Base-by-base conservation (phyloP, 805 yeast species). In the Lipomyces anomalus region DNA sequence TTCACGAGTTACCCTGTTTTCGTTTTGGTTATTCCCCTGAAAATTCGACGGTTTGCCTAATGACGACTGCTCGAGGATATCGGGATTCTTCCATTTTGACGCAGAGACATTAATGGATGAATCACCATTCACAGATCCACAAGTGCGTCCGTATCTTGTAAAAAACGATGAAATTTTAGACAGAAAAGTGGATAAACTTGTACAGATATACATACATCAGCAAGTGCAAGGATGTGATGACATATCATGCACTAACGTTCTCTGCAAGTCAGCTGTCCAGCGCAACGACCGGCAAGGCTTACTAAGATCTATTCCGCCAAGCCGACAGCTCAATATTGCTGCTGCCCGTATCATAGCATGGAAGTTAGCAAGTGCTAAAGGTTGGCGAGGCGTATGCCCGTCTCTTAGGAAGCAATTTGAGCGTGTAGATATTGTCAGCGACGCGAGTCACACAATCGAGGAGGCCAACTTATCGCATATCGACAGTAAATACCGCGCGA, bases 261-360 rank as follows among this genome's bases (percentile, higher is more conserved):
- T 45, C 17, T 49, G 53, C 41, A 50, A 48, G 16, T 42, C 48
- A 6, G 32, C 30, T 17, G 22, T 38, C 3, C 30, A 37, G 13
- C 39, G 35, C 24, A 23, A 29, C 29, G 21, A 40, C 2, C 30
- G 30, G 30, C 30, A 9, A 13, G 30, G 9, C 30, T 9, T 9
- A 9, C 11, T 26, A 9, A 26, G 30, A 9, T 17, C 39, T 9
- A 7, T 7, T n/a, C 26, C 28, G 6, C 32, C 47, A 4, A 9
- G 30, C 13, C 30, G 30, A 9, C 13, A 13, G 30, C 11, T 26
- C 30, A 26, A 26, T 13, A 26, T 13, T 9, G 30, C 30, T 13
- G 30, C 13, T 13, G 48, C 48, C 6, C 37, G 38, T 18, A 41
- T 37, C 34, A 38, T 49, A 18, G 50, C 53, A 3, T 49, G 53